Evolutionary conservation across 768 basidiomycete species (phyloP).

Genomic region (Trametes coccinea): DNA sequence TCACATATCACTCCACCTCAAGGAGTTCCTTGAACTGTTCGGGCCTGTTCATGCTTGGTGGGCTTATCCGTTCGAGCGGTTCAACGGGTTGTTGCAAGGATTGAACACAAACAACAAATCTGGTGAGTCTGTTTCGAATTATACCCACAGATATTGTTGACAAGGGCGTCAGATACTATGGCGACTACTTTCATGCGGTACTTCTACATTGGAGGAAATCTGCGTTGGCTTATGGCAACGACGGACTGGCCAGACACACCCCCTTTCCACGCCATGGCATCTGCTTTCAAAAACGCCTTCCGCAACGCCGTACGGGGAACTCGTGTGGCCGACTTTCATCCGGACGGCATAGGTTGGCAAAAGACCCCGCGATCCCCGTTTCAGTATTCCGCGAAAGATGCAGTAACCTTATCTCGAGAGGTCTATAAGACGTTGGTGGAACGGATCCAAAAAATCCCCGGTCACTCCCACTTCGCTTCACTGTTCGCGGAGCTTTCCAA

Average conservation of each 20-base stretch:
- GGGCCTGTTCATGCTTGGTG: conserved; percentile 33
- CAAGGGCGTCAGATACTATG: not conserved
- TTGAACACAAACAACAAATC: conserved; percentile 28
- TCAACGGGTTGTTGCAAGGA: conserved; percentile 30
- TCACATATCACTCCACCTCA: conserved; percentile 37
- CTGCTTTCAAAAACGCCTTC: not conserved
- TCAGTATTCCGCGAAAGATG: not conserved
- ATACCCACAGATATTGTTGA: no score
- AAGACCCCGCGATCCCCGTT: no score
- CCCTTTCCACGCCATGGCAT: not conserved
- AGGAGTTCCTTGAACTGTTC: conserved; percentile 28
- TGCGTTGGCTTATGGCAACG: not conserved
- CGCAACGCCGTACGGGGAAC: not conserved
- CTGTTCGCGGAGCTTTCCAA: not conserved
- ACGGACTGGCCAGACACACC: not conserved
- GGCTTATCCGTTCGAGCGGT: conserved; percentile 34
- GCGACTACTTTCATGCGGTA: conserved; percentile 3
- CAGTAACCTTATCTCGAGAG: not conserved
- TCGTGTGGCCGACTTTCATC: not conserved
- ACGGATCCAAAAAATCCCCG: not conserved
- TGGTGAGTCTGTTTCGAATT: not conserved
- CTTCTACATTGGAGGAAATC: conserved; percentile 1
- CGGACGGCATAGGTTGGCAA: no score
- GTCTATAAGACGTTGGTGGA: not conserved
- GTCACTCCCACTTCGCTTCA: not conserved